These are phyloP conservation scores for Metschnikowia noctiluminum DNA, from an alignment of 805 yeast genomes.

Conservation along the genomic window DNA sequence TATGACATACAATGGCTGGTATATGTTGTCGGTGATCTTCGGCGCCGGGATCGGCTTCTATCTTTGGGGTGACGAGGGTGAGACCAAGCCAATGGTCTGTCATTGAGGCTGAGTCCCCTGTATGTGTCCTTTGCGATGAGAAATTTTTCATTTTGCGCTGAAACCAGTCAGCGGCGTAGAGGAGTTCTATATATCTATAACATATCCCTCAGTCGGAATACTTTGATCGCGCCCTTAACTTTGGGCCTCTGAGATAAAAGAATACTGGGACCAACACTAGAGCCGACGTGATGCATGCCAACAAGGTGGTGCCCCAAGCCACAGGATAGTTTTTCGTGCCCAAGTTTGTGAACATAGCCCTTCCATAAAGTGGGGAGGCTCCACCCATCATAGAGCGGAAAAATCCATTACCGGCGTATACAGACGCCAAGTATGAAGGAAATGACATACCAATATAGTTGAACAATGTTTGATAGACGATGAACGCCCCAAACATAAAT, in stretches of 20 bases:
- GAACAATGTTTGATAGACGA: constrained; percentile 15
- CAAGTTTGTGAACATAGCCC: constrained; percentile 10
- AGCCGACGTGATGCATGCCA: constrained; percentile 15
- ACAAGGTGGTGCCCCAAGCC: constrained; percentile 13
- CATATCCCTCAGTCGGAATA: constrained; percentile 22
- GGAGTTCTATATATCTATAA: neutral
- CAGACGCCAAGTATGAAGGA: constrained; percentile 11
- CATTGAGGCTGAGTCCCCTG: constrained; percentile 20
- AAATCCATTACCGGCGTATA: constrained; percentile 13
- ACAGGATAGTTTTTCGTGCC: constrained; percentile 8
- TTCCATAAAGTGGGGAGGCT: constrained; percentile 15
- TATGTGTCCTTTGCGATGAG: neutral
- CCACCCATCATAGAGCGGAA: constrained; percentile 13
- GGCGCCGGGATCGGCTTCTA: constrained; percentile 75
- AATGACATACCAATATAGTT: constrained; percentile 13
- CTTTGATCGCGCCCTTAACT: constrained; percentile 41
- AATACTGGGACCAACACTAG: constrained; percentile 47
- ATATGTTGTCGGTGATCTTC: constrained; percentile 65
- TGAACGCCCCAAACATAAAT: constrained; percentile 10
- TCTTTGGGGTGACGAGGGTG: constrained; percentile 45
- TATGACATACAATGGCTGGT: constrained; percentile 87
- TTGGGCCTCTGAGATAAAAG: constrained; percentile 43
- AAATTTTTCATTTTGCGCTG: neutral
- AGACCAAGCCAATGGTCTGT: constrained; percentile 28
- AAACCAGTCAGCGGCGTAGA: neutral